Evolutionary conservation across 495 filamentous ascomycete genomes (phyloP), one percentile per base, ranked within the genome.

Genomic region (Talaromyces borbonicus): DNA sequence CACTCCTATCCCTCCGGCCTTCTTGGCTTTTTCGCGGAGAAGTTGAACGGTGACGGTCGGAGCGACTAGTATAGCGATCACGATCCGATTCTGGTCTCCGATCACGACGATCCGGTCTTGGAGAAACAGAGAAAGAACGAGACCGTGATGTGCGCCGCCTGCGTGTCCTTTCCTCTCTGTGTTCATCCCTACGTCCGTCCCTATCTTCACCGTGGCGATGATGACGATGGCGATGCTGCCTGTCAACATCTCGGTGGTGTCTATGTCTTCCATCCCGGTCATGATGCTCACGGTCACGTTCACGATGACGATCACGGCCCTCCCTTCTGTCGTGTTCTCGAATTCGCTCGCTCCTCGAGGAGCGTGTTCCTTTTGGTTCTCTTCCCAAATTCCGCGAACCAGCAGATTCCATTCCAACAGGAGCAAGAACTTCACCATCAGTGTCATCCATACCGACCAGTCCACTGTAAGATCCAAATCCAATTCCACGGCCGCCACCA

Each of bases 381-480:
- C 43, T 42, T 3, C 15, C 12, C 23, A 5, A 12, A 19, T 20
- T n/a, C 8, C 54, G 57, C 4, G 49, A 42, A 20, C 27, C 8
- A 9, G 15, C 57, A 31, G 46, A 42, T 36, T 59, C 55, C 29
- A 50, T 14, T 6, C 54, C 54, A 22, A 55, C 49, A n/a, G 47
- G 53, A 20, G 47, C 55, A 1, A 52, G 24, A 42, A 43, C 56
- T n/a, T 60, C 60, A 35, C 20, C 47, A 37, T 24, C 52, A 26
- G 39, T 38, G 42, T 7, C 51, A 51, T 40, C 55, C 55, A 45
- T 47, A 59, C 23, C 52, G 22, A 20, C 43, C 8, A 16, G 24
- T 32, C 47, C 48, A 8, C 55, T 42, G 41, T 47, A 52, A 3
- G 53, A 53, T 35, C 57, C 55, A 44, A 49, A 60, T 20, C 55